Conservation (phyloP, 805 yeast species). For the Maudiozyma barnettii region DNA sequence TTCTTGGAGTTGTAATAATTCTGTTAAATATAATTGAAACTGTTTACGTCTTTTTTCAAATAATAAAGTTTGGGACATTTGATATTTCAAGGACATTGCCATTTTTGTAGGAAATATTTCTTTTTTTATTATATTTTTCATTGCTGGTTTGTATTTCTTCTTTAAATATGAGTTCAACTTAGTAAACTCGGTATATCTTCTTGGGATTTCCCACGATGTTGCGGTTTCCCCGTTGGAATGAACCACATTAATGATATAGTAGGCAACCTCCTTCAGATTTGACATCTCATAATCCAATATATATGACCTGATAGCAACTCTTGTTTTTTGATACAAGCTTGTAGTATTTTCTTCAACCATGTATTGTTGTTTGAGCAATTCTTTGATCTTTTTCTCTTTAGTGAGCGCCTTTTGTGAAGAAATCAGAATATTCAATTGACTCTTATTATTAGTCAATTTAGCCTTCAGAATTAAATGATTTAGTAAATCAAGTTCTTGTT, state of each 20-base stretch:
- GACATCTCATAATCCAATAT: slow-evolving; percentile 39
- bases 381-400: slow-evolving; percentile 65
- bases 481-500: slow-evolving; percentile 54
- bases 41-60: slow-evolving; percentile 54
- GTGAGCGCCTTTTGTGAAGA: slow-evolving; percentile 60
- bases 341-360: slow-evolving; percentile 76
- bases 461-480: slow-evolving; percentile 69
- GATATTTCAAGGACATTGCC: slow-evolving; percentile 62
- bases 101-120: slow-evolving; percentile 36
- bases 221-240: slow-evolving; percentile 41
- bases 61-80: slow-evolving; percentile 40
- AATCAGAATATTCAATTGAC: slow-evolving; percentile 56
- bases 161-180: slow-evolving; percentile 58
- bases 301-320: slow-evolving; percentile 39
- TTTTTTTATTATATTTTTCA: slow-evolving; percentile 28
- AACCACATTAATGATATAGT: slow-evolving; percentile 71
- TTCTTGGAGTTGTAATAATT: slow-evolving; percentile 48
- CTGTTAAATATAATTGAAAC: slow-evolving; percentile 53
- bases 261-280: slow-evolving; percentile 48
- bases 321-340: slow-evolving; percentile 59
- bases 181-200: slow-evolving; percentile 79
- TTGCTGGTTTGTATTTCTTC: slow-evolving; percentile 29
- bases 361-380: slow-evolving; percentile 68
- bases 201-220: slow-evolving; percentile 85
- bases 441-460: slow-evolving; percentile 66